Evolutionary conservation across 257 asterid genomes (phyloP).

Genomic region (Nicotiana undulata): DNA sequence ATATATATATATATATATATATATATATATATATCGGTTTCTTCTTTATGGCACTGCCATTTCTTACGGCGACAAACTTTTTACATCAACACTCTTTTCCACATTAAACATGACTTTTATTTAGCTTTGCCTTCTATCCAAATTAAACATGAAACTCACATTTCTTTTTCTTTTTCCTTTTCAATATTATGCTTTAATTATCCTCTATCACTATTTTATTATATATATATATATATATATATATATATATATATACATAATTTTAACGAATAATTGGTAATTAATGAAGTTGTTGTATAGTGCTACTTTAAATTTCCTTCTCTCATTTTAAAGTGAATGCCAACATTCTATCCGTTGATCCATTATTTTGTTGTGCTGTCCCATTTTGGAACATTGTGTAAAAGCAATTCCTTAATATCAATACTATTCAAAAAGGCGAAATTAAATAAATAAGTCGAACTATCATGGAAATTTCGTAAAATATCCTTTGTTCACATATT

Average conservation of each 20-base stretch:
- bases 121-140: neutral
- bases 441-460: no score
- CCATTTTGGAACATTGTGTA: no score
- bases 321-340: neutral
- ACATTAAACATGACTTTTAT: neutral
- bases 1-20: no score
- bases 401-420: neutral
- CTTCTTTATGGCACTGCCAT: neutral
- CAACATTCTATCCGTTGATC: neutral
- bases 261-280: neutral
- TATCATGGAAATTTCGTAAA: neutral
- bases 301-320: neutral
- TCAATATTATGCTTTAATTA: neutral
- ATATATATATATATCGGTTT: no score
- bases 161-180: no score
- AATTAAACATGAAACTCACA: neutral
- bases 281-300: neutral
- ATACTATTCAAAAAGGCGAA: no score
- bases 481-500: neutral
- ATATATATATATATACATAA: no score
- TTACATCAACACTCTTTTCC: neutral
- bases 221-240: no score
- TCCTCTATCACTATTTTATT: neutral
- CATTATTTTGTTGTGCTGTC: neutral
- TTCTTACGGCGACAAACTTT: neutral